Percentiles rank a stretch among this genome's conserved stretches.
Conservation (phyloP, 2,329 filamentous ascomycete species). For the Colletotrichum camelliae region DNA sequence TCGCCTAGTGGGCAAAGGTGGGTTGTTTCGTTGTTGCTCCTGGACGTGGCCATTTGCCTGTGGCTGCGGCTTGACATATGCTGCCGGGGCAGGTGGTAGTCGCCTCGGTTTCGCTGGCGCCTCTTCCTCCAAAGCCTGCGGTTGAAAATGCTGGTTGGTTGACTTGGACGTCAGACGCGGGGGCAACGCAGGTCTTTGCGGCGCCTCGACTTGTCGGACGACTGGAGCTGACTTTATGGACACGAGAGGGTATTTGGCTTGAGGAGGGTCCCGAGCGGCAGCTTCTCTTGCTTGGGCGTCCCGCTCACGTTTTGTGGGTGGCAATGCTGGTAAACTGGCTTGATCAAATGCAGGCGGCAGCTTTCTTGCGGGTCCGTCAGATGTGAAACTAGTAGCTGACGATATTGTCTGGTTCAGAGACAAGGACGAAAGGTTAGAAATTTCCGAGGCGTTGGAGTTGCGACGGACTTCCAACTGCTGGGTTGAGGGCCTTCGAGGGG, state of each 20-base stretch:
- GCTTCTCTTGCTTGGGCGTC: constrained; percentile 49
- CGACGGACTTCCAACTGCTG: constrained; percentile 51
- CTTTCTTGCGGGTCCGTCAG: constrained; percentile 50
- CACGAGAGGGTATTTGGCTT: constrained; percentile 36
- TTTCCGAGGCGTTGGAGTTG: constrained; percentile 63
- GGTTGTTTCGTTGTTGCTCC: constrained; percentile 16
- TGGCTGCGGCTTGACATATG: constrained; percentile 8
- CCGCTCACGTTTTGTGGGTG: constrained; percentile 58
- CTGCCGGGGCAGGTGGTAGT: constrained; percentile 16
- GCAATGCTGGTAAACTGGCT: constrained; percentile 62
- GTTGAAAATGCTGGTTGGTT: constrained; percentile 28
- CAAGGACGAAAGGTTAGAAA: constrained; percentile 58
- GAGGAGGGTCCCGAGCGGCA: constrained; percentile 9
- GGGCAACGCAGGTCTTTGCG: constrained; percentile 47
- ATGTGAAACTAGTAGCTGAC: constrained; percentile 54
- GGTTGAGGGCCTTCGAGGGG: constrained; percentile 53
- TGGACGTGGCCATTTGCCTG: constrained; percentile 26
- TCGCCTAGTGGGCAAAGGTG: constrained; percentile 18
- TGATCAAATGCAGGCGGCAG: constrained; percentile 62
- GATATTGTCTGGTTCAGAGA: constrained; percentile 52
- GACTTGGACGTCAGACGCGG: constrained; percentile 58
- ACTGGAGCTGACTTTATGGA: constrained; percentile 43
- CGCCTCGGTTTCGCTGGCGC: constrained; percentile 13
- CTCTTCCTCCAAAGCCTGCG: background rate
- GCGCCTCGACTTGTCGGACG: constrained; percentile 36